Base-by-base conservation (phyloP, 2,329 filamentous ascomycete species). In the Aspergillus sp. region DNA sequence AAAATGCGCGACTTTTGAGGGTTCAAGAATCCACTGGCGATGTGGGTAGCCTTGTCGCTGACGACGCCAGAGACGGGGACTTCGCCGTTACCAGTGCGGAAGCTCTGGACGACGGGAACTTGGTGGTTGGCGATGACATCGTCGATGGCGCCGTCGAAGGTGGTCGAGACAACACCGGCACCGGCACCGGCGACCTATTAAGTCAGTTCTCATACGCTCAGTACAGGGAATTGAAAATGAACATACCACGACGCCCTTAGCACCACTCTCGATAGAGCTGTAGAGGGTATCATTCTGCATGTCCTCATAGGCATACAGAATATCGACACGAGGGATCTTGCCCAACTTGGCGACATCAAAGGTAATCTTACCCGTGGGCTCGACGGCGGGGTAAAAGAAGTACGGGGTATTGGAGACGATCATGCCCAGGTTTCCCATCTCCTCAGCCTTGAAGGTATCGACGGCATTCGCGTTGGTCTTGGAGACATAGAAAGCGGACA, bases 391-490 rank as follows among this genome's bases (percentile, higher is more conserved):
- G 53, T 73, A 83, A 68, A 77, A 84, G 68, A 82, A 84, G 53
- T 77, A 73, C 0, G 81, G 79, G 32, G 74, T 68, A 45, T 79
- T 70, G 52, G 79, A 74, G 54, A 81, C 71, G 57, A 84, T 77
- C 44, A 72, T 69, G 31, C 81, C 81, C 0, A 84, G 67, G 47
- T 74, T 74, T 2, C 80, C 78, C 51, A 72, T 70, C 62, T 85
- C 81, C 10, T 66, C 66, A 1, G 75, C 71, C 56, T 73, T 75
- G 71, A 85, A 85, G 6, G 80, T 81, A 54, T 84, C 81, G 39
- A 83, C 67, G 2, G 75, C 71, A 63, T 84, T 83, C 39, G 80
- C 78, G 53, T 83, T 78, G 29, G 74, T 79, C 65, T 85, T 85
- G 41, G 77, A 77, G 4, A 69, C 77, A 62, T 77, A 83, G 54